Conservation (phyloP, 2,329 filamentous ascomycete genomes). For the Penicillium sp. region DNA sequence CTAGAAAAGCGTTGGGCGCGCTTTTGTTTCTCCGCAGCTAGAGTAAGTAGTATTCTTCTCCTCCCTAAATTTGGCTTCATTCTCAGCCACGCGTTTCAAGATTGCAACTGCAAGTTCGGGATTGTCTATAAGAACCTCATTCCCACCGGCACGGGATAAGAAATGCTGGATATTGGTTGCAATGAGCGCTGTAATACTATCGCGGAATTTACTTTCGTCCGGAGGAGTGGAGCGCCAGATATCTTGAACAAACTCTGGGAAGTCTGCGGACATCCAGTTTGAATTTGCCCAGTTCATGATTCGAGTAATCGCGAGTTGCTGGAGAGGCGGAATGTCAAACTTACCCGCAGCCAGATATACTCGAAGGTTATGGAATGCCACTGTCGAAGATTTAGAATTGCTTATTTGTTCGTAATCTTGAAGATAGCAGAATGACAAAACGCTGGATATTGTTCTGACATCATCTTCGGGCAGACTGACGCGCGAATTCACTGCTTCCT, state of each 20-base stretch:
- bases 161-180: not conserved
- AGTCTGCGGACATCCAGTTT: not conserved
- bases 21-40: too few species aligned
- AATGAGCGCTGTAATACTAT: not conserved
- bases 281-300: conserved; percentile 5
- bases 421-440: conserved; percentile 11
- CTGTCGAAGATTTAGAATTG: not conserved
- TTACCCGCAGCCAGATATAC: conserved; percentile 15
- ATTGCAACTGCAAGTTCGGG: not conserved
- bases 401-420: conserved; percentile 7
- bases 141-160: not conserved
- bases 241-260: not conserved
- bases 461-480: conserved; percentile 3
- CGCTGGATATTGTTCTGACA: conserved; percentile 4
- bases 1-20: too few species aligned
- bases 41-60: too few species aligned
- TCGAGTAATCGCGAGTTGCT: conserved; percentile 1
- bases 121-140: not conserved
- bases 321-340: conserved; percentile 10
- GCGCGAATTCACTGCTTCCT: not conserved
- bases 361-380: conserved; percentile 2
- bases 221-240: not conserved
- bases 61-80: not conserved
- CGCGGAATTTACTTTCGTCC: not conserved
- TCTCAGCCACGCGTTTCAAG: not conserved